Conservation (phyloP, 768 basidiomycete species). For the Leccinum arenicola region DNA sequence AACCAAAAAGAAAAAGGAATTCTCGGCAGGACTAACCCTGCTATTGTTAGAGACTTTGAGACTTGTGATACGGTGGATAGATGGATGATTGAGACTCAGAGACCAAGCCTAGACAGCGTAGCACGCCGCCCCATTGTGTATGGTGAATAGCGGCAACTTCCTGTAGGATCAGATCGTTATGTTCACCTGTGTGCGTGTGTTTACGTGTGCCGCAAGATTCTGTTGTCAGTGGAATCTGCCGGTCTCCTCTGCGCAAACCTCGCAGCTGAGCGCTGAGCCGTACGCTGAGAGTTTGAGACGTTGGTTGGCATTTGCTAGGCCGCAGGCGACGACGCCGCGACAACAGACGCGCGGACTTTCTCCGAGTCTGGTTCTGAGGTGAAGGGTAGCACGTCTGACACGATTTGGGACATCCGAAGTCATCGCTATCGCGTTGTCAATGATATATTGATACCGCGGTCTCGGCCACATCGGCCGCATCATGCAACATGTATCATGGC, state of each 20-base stretch:
- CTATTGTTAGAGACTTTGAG: neutral
- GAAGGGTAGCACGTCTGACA: neutral
- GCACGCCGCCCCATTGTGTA: neutral
- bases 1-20: neutral
- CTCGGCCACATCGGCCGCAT: neutral
- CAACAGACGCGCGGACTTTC: no score
- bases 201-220: neutral
- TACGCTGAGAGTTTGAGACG: neutral
- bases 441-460: neutral
- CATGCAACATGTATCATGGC: neutral
- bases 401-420: no score
- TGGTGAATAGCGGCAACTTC: neutral
- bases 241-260: neutral
- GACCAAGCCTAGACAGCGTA: neutral
- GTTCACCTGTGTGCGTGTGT: neutral
- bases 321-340: neutral
- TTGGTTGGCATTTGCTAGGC: no score
- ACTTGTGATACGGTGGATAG: neutral
- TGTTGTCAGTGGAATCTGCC: neutral
- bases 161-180: neutral
- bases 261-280: neutral
- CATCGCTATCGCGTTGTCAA: neutral
- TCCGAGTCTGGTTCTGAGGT: no score
- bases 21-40: neutral
- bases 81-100: neutral